Percentiles rank a stretch among this genome's conserved stretches.
These are phyloP conservation scores for Knufia fluminis DNA, from an alignment of 2,329 filamentous ascomycete species.

Conservation along the genomic window DNA sequence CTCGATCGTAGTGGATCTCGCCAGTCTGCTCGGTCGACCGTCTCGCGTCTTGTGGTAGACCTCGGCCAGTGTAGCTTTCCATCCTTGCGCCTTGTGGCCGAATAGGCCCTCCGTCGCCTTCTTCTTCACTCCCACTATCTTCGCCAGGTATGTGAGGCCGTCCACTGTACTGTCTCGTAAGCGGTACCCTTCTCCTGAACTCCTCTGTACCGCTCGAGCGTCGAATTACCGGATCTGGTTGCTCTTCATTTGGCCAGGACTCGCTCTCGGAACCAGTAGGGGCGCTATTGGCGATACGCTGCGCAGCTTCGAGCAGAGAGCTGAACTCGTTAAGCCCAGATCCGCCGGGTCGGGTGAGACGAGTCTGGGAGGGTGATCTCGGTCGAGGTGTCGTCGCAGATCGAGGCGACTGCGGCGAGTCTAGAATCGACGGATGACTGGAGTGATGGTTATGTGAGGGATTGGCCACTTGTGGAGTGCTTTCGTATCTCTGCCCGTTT, in stretches of 20 bases:
- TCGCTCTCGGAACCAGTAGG: background rate
- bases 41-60: too few species aligned
- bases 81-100: too few species aligned
- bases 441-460: background rate
- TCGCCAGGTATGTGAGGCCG: conserved; percentile 7
- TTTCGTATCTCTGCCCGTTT: background rate
- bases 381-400: background rate
- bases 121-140: conserved; percentile 6
- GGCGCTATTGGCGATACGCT: conserved; percentile 3
- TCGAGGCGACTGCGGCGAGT: background rate
- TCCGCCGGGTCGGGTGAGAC: background rate
- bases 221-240: background rate
- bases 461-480: background rate
- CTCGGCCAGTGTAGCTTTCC: background rate
- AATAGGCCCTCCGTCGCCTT: background rate
- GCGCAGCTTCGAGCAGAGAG: conserved; percentile 6
- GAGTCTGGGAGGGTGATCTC: background rate
- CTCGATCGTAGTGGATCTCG: background rate
- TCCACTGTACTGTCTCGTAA: conserved; percentile 5
- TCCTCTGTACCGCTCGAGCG: background rate
- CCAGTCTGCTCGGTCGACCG: background rate
- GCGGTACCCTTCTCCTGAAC: background rate
- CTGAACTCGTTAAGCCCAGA: conserved; percentile 4
- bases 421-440: background rate
- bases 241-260: background rate